Evolutionary conservation across 2,329 filamentous ascomycete genomes (phyloP).

Genomic region (Nemania sp.): DNA sequence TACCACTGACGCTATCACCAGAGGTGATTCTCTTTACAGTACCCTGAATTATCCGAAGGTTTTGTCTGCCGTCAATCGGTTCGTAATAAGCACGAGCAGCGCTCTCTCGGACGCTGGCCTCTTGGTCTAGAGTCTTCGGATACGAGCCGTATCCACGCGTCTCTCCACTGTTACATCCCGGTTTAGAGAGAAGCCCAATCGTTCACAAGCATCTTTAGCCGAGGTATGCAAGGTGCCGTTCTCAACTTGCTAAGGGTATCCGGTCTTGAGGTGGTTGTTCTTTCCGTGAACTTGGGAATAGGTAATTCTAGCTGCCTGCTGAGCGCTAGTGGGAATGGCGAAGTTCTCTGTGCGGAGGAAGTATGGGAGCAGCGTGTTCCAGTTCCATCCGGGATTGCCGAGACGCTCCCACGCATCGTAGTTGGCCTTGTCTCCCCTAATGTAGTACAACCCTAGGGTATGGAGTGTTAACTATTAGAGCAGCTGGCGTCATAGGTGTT

Average conservation of each 20-base stretch:
- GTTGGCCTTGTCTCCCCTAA: not conserved
- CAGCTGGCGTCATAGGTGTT: not conserved
- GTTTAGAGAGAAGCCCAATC: not conserved
- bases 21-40: not conserved
- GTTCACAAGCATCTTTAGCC: not conserved
- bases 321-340: not conserved
- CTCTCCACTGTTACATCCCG: not conserved
- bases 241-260: not conserved
- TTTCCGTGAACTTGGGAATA: not conserved
- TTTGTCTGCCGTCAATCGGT: not conserved
- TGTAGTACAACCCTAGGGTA: slow-evolving; percentile 5
- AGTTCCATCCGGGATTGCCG: slow-evolving; percentile 6
- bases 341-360: not conserved
- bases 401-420: slow-evolving; percentile 11
- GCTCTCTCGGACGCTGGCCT: not conserved
- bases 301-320: not conserved
- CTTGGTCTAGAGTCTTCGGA: slow-evolving; percentile 7
- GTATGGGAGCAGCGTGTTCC: slow-evolving; percentile 4
- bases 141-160: not conserved
- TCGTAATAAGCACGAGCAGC: slow-evolving; percentile 1
- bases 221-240: slow-evolving; percentile 1
- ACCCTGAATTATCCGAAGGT: slow-evolving; percentile 5
- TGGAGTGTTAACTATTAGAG: not conserved
- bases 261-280: not conserved
- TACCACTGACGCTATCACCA: not conserved